These are phyloP conservation scores for Penicillium verhagenii DNA, from an alignment of 495 filamentous ascomycete species.

Conservation along the genomic window DNA sequence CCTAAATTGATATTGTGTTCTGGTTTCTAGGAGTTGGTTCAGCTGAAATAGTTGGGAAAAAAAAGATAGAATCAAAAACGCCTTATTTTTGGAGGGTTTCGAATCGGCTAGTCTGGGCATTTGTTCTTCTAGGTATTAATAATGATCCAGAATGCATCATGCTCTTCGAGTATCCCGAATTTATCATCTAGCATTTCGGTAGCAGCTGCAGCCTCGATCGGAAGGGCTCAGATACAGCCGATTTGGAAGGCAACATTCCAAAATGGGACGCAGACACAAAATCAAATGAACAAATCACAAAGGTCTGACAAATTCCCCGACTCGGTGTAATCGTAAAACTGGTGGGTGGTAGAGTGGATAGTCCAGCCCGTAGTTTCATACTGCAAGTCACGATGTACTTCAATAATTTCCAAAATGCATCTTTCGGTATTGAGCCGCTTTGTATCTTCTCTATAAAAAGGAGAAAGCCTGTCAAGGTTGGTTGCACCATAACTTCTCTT, in stretches of 20 bases:
- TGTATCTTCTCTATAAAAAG: neutral
- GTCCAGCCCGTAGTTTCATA: neutral
- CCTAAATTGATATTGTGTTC: too few relatives aligned
- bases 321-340: neutral
- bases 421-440: neutral
- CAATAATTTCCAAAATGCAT: neutral
- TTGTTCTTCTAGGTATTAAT: too few relatives aligned
- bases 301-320: neutral
- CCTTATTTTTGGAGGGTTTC: too few relatives aligned
- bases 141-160: too few relatives aligned
- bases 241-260: constrained; percentile 9
- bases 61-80: too few relatives aligned
- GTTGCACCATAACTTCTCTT: neutral
- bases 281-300: neutral
- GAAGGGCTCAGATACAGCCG: constrained; percentile 13
- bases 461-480: neutral
- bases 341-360: neutral
- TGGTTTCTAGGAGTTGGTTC: too few relatives aligned
- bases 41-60: too few relatives aligned
- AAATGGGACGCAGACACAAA: neutral
- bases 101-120: too few relatives aligned
- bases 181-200: constrained; percentile 45
- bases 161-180: constrained; percentile 26
- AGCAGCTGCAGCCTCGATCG: constrained; percentile 43
- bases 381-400: neutral